Evolutionary conservation across 257 asterid genomes (phyloP), one percentile per base, ranked within the genome.

Genomic region (Fraxinus anomala): DNA sequence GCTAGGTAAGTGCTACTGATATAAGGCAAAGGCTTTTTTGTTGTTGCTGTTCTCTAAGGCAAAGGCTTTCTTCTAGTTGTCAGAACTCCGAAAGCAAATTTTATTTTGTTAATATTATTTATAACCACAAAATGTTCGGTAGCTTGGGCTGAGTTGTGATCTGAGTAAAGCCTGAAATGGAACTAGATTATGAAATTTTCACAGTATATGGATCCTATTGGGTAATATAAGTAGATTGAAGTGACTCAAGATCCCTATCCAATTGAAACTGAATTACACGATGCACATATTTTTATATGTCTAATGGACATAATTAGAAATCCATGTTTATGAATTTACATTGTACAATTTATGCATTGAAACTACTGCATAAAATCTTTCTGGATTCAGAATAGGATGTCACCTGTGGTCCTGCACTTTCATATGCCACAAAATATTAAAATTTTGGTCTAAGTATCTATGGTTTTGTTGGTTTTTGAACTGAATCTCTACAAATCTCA

Each of bases 1-100:
- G 99, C 84, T 95, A 84, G 99, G 99, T 95, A 87, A 30, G 79
- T 56, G 76, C 37, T 54, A 77, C 49, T 47, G n/a, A 47, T 16
- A 47, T 16, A 47, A 14, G 21, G 6, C 91, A 89, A 4, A 30
- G 16, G 49, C 11, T 8, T 42, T 42, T 11, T 12, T 42, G 17
- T 42, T 7, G 42, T 37, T 42, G 51, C 44, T 39, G 44, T 39
- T 39, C 44, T 34, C 37, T 17, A 51, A 51, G 61, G 61, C 21
- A 51, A 51, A 51, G 63, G 63, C 24, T 56, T 56, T 56, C 26
- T 56, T 56, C 12, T 56, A n/a, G 66, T n/a, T 7, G 3, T 59
- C 67, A 42, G 5, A 42, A 42, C 51, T n/a, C 11, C 5, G 9
- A 7, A 59, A n/a, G 44, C 4, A 2, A 21, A 0, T 6, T 59